Percentiles rank a stretch among this genome's conserved stretches.
Evolutionary conservation across 257 asterid species (phyloP).

Genomic region (Solanum gracilifrons): DNA sequence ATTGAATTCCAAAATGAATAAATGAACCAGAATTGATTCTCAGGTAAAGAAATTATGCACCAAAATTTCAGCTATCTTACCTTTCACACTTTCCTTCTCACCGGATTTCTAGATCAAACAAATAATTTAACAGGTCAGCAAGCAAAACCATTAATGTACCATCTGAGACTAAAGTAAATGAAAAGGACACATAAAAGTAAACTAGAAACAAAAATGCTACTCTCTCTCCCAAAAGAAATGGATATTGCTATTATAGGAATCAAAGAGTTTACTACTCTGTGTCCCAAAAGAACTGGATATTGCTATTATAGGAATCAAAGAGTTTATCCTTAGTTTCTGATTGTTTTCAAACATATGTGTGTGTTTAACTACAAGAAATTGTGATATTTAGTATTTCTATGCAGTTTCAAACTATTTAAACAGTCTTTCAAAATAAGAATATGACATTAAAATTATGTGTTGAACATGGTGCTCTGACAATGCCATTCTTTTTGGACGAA

Average conservation of each 20-base stretch:
- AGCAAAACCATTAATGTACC: neutral
- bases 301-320: neutral
- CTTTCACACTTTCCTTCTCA: neutral
- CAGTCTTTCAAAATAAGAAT: neutral
- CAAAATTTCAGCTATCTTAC: neutral
- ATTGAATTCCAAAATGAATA: constrained; percentile 15
- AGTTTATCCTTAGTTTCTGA: neutral
- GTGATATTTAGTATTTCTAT: neutral
- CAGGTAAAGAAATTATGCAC: neutral
- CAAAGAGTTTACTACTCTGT: neutral
- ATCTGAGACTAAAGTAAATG: neutral
- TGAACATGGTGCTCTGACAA: neutral
- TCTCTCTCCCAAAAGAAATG: neutral
- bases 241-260: neutral
- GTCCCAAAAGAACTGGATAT: neutral
- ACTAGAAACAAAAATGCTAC: neutral
- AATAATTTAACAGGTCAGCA: neutral
- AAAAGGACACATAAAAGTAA: neutral
- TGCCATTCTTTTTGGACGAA: neutral
- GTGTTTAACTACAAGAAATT: neutral
- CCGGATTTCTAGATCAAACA: neutral
- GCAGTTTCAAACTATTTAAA: neutral
- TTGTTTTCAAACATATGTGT: neutral
- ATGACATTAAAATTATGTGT: neutral
- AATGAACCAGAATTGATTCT: neutral